phyloP scores from a whole-genome alignment of 768 basidiomycete species.

The Rhodosporidiobolus sp. region DNA sequence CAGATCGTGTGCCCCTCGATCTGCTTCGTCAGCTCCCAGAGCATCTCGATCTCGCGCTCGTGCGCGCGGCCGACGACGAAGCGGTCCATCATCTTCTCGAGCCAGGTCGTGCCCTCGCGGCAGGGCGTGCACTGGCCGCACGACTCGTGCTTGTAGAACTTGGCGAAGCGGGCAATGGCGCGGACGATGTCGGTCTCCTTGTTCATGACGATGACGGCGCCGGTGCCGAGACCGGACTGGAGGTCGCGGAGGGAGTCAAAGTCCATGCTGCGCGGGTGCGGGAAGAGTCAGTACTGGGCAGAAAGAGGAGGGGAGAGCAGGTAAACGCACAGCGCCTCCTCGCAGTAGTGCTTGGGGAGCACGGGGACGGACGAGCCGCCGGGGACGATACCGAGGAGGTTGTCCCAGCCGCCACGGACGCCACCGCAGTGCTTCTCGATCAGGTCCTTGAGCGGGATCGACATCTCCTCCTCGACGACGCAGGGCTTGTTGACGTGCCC shows the following conservation, averaged over 20 bases:
- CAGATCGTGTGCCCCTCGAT: slow-evolving; percentile 75
- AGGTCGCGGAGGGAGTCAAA: slow-evolving; percentile 96
- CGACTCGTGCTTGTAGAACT: slow-evolving; percentile 98
- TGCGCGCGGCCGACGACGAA: slow-evolving; percentile 89
- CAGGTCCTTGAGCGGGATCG: slow-evolving; percentile 87
- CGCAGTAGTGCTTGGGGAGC: slow-evolving; percentile 74
- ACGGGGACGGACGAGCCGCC: slow-evolving; percentile 94
- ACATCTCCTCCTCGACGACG: slow-evolving; percentile 99
- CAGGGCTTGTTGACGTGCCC: slow-evolving; percentile 98
- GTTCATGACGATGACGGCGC: slow-evolving; percentile 99
- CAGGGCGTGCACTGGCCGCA: slow-evolving; percentile 75
- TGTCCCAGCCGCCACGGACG: slow-evolving; percentile 91
- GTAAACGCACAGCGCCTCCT: slow-evolving; percentile 74
- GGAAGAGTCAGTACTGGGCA: background rate
- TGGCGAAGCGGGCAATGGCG: slow-evolving; percentile 89
- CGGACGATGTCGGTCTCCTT: slow-evolving; percentile 91
- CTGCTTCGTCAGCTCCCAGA: slow-evolving; percentile 74
- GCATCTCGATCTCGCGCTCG: slow-evolving; percentile 94
- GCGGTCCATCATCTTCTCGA: slow-evolving; percentile 99
- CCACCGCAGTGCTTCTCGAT: slow-evolving; percentile 97
- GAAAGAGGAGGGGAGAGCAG: background rate
- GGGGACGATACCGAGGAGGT: slow-evolving; percentile 91
- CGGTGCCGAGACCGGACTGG: slow-evolving; percentile 93
- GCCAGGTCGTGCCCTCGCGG: slow-evolving; percentile 93
- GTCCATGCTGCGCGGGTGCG: slow-evolving; percentile 68